Evolutionary conservation across 1,139 yeast genomes (phyloP).

Genomic region (Sugiyamaella novakii): DNA sequence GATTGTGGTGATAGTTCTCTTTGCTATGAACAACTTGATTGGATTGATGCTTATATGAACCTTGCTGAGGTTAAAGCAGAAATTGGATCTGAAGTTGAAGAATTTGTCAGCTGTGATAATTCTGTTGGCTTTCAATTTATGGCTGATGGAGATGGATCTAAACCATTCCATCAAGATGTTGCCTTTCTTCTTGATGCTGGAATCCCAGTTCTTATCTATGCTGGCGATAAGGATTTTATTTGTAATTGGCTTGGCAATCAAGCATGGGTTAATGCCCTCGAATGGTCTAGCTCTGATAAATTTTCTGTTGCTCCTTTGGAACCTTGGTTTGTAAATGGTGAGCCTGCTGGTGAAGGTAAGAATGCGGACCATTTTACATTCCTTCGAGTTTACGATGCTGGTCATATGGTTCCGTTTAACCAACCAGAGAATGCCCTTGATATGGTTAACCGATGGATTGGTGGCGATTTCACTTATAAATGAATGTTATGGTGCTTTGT

Average conservation of each 20-base stretch:
- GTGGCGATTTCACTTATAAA: slow-evolving; percentile 40
- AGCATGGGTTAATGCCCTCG: slow-evolving; percentile 72
- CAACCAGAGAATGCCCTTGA: slow-evolving; percentile 74
- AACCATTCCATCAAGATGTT: slow-evolving; percentile 66
- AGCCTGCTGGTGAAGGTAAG: slow-evolving; percentile 60
- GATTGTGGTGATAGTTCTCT: slow-evolving; percentile 69
- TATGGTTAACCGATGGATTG: slow-evolving; percentile 79
- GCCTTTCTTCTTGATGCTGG: slow-evolving; percentile 64
- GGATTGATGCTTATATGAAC: slow-evolving; percentile 70
- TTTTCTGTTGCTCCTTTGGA: slow-evolving; percentile 40
- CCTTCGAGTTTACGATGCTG: slow-evolving; percentile 65
- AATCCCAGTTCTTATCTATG: slow-evolving; percentile 78
- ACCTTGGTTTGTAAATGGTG: slow-evolving; percentile 46
- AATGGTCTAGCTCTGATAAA: slow-evolving; percentile 53
- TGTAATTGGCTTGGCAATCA: slow-evolving; percentile 90
- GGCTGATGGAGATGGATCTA: slow-evolving; percentile 69
- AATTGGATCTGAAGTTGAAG: slow-evolving; percentile 89
- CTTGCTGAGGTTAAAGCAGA: slow-evolving; percentile 70
- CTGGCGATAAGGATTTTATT: slow-evolving; percentile 87
- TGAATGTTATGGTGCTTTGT: slow-evolving; percentile 11
- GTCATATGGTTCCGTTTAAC: slow-evolving; percentile 76
- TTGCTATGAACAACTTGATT: slow-evolving; percentile 74
- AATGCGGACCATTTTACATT: slow-evolving; percentile 59
- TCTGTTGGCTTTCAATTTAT: slow-evolving; percentile 56
- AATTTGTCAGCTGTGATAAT: slow-evolving; percentile 76